A percentile compares a stretch with the other conserved stretches of the same genome.
These are phyloP conservation scores for Gymnopilus junonius DNA, from an alignment of 768 basidiomycete species.

Conservation along the genomic window DNA sequence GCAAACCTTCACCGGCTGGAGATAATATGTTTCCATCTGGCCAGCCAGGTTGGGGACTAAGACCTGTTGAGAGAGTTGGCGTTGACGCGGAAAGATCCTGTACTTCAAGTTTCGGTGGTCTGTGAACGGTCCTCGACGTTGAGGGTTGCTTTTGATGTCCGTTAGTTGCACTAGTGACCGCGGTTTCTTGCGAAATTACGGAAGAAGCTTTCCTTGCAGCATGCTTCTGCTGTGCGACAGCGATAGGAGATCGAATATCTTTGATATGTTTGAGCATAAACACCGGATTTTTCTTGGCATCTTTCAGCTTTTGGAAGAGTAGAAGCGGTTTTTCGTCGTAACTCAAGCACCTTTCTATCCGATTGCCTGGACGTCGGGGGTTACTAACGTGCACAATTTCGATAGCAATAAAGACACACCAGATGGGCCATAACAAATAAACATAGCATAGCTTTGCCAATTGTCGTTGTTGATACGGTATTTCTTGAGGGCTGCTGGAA, in stretches of 20 bases:
- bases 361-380: slow-evolving; percentile 52
- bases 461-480: slow-evolving; percentile 98
- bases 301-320: slow-evolving; percentile 97
- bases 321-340: slow-evolving; percentile 98
- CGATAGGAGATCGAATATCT: slow-evolving; percentile 97
- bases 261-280: slow-evolving; percentile 98
- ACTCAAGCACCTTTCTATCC: slow-evolving; percentile 91
- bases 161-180: slow-evolving; percentile 45
- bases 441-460: slow-evolving; percentile 99
- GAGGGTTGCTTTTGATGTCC: slow-evolving; percentile 48
- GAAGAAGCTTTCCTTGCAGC: slow-evolving; percentile 82
- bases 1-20: slow-evolving; percentile 51
- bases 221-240: slow-evolving; percentile 95
- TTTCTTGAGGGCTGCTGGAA: slow-evolving; percentile 97
- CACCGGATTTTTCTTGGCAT: slow-evolving; percentile 96
- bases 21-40: slow-evolving; percentile 69
- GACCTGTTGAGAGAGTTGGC: slow-evolving; percentile 56
- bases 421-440: slow-evolving; percentile 95
- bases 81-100: slow-evolving; percentile 57
- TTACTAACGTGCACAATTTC: background rate
- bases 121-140: slow-evolving; percentile 45
- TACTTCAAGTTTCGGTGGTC: slow-evolving; percentile 75
- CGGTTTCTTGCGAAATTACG: slow-evolving; percentile 47
- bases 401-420: slow-evolving; percentile 51
- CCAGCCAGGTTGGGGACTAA: slow-evolving; percentile 77